These are phyloP conservation scores for Ustilago nuda DNA, from an alignment of 1,284 basidiomycete genomes.

Conservation along the genomic window DNA sequence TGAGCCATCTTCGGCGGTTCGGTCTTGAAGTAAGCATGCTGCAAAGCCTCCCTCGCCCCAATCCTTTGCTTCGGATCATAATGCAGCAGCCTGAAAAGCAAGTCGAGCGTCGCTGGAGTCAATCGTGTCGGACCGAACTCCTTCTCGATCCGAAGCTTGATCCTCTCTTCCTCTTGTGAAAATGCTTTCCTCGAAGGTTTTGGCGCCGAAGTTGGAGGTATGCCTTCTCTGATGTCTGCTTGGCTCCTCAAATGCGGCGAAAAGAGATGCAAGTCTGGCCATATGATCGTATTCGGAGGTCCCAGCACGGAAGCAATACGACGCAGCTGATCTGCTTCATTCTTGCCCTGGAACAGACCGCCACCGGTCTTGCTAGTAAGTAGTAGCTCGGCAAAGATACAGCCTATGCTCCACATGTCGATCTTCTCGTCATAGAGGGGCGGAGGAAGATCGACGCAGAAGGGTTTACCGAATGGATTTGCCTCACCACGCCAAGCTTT, in stretches of 20 bases:
- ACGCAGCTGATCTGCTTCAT: constrained; percentile 86
- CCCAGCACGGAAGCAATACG: constrained; percentile 89
- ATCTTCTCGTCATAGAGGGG: constrained; percentile 59
- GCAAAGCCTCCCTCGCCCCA: constrained; percentile 85
- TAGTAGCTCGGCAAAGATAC: constrained; percentile 96
- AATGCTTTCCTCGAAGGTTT: not conserved
- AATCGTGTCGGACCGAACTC: constrained; percentile 75
- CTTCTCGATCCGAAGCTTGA: constrained; percentile 73
- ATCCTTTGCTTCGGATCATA: constrained; percentile 90
- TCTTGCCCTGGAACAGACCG: constrained; percentile 94
- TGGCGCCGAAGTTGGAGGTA: not conserved
- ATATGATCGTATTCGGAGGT: constrained; percentile 82
- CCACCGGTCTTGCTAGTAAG: constrained; percentile 75
- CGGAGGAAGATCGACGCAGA: not conserved
- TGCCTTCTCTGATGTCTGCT: not conserved
- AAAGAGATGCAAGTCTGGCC: constrained; percentile 84
- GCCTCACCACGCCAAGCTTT: not conserved
- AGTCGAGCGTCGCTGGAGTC: constrained; percentile 78
- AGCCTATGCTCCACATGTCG: constrained; percentile 87
- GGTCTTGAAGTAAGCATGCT: constrained; percentile 86
- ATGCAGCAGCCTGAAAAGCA: constrained; percentile 83
- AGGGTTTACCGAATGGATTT: not conserved
- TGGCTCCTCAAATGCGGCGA: constrained; percentile 72
- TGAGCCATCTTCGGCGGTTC: constrained; percentile 96
- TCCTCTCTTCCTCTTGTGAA: constrained; percentile 23